Evolutionary conservation across 2,329 filamentous ascomycete species (phyloP).

Genomic region (Beauveria bassiana): DNA sequence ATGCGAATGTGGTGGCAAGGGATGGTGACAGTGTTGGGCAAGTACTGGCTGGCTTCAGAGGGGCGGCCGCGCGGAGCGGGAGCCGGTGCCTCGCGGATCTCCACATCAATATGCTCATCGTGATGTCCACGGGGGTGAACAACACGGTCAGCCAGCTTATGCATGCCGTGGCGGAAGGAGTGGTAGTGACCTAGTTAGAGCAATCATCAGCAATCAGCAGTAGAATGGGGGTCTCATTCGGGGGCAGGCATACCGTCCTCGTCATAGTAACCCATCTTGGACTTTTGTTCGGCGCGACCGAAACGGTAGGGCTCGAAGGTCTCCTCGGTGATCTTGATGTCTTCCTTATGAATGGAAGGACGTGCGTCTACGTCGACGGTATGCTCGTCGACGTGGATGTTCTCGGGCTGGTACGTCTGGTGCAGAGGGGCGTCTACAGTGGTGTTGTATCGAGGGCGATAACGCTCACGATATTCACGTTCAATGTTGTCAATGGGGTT

Average conservation of each 20-base stretch:
- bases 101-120: conserved; percentile 43
- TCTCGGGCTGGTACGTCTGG: conserved; percentile 20
- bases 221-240: neutral
- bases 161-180: conserved; percentile 47
- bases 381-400: conserved; percentile 25
- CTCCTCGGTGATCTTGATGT: conserved; percentile 56
- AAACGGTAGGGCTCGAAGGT: conserved; percentile 51
- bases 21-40: conserved; percentile 88
- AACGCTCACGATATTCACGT: conserved; percentile 57
- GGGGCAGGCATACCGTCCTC: conserved; percentile 42
- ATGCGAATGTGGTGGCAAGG: conserved; percentile 99
- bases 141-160: conserved; percentile 51
- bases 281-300: conserved; percentile 34
- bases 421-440: conserved; percentile 23
- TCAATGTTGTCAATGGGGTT: conserved; percentile 56
- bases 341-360: conserved; percentile 42
- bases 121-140: conserved; percentile 40
- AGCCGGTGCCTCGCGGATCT: conserved; percentile 29
- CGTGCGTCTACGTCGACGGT: conserved; percentile 30
- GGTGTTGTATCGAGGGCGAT: conserved; percentile 41
- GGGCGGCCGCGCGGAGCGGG: conserved; percentile 22
- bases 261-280: conserved; percentile 61
- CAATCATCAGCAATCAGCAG: neutral
- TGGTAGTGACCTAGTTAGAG: conserved; percentile 44
- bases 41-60: conserved; percentile 25